Percentiles rank a stretch among this genome's conserved stretches.
phyloP scores from a whole-genome alignment of 2,329 filamentous ascomycete species.

The Diaporthe caulivora region DNA sequence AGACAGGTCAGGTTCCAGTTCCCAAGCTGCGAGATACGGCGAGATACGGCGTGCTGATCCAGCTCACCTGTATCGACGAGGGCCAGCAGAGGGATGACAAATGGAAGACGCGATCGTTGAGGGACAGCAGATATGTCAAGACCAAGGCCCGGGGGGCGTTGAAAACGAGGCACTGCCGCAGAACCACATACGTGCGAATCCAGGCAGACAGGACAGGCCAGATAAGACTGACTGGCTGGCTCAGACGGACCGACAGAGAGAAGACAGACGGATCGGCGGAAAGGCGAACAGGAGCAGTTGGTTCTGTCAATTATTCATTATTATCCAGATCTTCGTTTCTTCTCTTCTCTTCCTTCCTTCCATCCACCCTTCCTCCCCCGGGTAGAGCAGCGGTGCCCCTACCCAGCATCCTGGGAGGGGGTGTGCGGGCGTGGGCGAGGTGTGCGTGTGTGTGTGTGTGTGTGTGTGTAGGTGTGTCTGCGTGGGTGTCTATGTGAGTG shows the following conservation, averaged over 20 bases:
- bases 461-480: background rate
- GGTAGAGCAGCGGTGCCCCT: constrained; percentile 6
- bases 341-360: background rate
- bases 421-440: background rate
- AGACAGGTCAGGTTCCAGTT: constrained; percentile 18
- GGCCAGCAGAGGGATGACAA: constrained; percentile 13
- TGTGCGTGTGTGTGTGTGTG: background rate
- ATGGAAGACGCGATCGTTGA: background rate
- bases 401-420: constrained; percentile 25
- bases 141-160: background rate
- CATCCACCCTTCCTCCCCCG: constrained; percentile 8
- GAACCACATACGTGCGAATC: background rate
- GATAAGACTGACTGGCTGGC: background rate
- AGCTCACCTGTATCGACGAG: background rate
- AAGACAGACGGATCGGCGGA: background rate
- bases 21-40: constrained; percentile 23
- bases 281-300: background rate
- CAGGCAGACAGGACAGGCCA: background rate
- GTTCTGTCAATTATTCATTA: constrained; percentile 1
- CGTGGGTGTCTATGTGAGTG: background rate
- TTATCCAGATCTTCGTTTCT: background rate
- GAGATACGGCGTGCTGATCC: background rate
- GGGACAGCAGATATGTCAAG: background rate
- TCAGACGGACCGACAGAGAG: no score
- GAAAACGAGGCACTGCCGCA: background rate